Evolutionary conservation across 805 yeast species (phyloP).

Genomic region (Torulaspora gathmanii): DNA sequence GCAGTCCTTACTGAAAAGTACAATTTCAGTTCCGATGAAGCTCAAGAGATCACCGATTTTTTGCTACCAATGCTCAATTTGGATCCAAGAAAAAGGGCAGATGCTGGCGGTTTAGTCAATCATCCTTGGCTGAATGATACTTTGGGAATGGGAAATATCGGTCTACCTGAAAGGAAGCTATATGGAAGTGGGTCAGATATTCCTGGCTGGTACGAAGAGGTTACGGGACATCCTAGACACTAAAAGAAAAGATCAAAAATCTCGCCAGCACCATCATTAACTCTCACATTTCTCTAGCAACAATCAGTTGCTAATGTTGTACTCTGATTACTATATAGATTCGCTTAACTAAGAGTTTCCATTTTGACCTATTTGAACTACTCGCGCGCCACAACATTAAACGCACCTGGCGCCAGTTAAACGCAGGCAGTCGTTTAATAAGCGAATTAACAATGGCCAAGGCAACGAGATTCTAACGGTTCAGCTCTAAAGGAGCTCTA

Average conservation of each 20-base stretch:
- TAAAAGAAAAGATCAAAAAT: conserved; percentile 13
- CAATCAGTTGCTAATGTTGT: background rate
- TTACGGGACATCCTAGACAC: conserved; percentile 40
- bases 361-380: background rate
- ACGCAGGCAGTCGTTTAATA: conserved; percentile 7
- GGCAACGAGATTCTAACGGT: background rate
- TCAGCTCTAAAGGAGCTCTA: background rate
- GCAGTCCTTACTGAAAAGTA: conserved; percentile 84
- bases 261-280: background rate
- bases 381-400: conserved; percentile 2
- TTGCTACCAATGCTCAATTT: conserved; percentile 75
- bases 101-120: conserved; percentile 92
- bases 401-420: conserved; percentile 5
- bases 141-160: conserved; percentile 64
- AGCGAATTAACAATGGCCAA: conserved; percentile 1
- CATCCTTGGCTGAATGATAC: conserved; percentile 82
- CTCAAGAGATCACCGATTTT: conserved; percentile 70
- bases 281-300: background rate
- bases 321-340: conserved; percentile 3
- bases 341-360: conserved; percentile 2
- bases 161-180: conserved; percentile 59
- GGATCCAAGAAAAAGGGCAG: conserved; percentile 79
- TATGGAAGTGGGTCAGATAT: conserved; percentile 85
- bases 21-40: conserved; percentile 61
- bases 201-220: conserved; percentile 83